Conservation (phyloP, 2,329 filamentous ascomycete species). For the Colletotrichum aenigma region DNA sequence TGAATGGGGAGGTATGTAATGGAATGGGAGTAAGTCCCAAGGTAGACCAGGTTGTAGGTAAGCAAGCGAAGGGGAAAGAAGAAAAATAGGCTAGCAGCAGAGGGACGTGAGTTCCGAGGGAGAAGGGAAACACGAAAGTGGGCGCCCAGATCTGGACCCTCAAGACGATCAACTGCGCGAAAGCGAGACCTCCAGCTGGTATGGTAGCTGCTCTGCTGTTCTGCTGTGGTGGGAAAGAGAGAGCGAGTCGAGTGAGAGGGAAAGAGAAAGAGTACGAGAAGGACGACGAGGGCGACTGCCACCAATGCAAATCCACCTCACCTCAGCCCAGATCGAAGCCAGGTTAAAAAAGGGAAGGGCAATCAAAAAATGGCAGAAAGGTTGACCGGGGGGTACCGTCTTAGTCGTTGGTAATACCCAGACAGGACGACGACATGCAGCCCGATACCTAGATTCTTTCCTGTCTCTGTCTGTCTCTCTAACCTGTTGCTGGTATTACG, state of each 20-base stretch:
- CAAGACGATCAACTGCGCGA: neutral
- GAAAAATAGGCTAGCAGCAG: conserved; percentile 1
- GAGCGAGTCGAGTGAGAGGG: neutral
- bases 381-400: conserved; percentile 13
- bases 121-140: neutral
- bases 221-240: neutral
- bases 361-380: conserved; percentile 7
- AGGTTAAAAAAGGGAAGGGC: conserved; percentile 9
- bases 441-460: neutral
- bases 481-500: neutral
- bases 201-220: neutral
- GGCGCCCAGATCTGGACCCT: neutral
- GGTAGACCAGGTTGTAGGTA: neutral
- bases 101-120: conserved; percentile 10
- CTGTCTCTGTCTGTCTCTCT: neutral
- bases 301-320: neutral
- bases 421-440: neutral
- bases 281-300: neutral
- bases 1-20: neutral
- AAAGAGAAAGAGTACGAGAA: neutral
- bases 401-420: conserved; percentile 10
- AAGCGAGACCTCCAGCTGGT: neutral
- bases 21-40: neutral
- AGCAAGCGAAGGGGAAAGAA: conserved; percentile 9
- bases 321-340: conserved; percentile 5